These are phyloP conservation scores for Didymella pinodella DNA, from an alignment of 2,329 filamentous ascomycete species.

Conservation along the genomic window DNA sequence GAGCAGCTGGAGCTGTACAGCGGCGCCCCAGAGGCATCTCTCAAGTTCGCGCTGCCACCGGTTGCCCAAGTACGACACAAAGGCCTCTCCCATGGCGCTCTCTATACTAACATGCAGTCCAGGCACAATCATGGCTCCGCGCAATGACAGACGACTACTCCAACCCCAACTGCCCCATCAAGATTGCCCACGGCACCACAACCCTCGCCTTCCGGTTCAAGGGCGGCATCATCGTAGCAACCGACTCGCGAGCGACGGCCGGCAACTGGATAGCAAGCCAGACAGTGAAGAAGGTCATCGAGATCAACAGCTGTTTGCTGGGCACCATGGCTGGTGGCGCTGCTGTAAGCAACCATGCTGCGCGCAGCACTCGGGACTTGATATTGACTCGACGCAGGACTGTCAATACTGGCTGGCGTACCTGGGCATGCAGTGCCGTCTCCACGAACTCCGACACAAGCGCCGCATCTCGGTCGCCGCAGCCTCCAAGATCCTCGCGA, in stretches of 20 bases:
- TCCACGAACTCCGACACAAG: constrained; percentile 99
- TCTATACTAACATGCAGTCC: constrained; percentile 22
- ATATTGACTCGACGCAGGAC: constrained; percentile 64
- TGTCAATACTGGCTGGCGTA: constrained; percentile 99
- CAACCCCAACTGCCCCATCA: constrained; percentile 97
- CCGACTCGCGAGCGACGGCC: constrained; percentile 94
- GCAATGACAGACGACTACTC: constrained; percentile 96
- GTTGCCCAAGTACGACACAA: constrained; percentile 75
- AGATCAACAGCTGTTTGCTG: constrained; percentile 92
- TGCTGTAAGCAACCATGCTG: constrained; percentile 64
- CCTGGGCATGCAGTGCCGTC: constrained; percentile 97
- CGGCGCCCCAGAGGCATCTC: constrained; percentile 76
- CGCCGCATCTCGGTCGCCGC: constrained; percentile 97
- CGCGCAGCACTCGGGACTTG: background rate
- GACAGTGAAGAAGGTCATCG: constrained; percentile 99
- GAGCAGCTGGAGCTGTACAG: constrained; percentile 75
- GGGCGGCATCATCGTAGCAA: constrained; percentile 97
- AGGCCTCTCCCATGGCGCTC: background rate
- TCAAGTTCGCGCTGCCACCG: constrained; percentile 95
- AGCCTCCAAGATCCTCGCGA: constrained; percentile 97
- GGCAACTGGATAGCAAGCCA: constrained; percentile 99
- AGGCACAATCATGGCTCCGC: constrained; percentile 94
- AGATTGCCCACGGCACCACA: constrained; percentile 98
- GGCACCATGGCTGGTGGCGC: constrained; percentile 99
- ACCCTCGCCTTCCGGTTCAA: constrained; percentile 98